Evolutionary conservation across 192 early-diverging fungal species (phyloP), one percentile per base, ranked within the genome.

Genomic region (Coemansia sp.): DNA sequence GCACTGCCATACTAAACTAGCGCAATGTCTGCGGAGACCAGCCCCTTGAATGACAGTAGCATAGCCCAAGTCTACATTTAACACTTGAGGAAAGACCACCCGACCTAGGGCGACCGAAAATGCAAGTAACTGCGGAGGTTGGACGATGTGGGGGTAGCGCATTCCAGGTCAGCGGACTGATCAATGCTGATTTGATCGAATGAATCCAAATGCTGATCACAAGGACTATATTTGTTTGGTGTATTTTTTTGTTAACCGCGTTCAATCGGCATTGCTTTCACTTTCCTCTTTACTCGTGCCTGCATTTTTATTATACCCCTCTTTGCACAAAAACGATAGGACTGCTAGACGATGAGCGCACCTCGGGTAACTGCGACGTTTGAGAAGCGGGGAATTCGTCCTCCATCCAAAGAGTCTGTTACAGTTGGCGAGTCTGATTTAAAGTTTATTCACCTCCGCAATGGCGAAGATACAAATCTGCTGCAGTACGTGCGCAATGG

Each of bases 391-490:
- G 82, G 82, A 54, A 75, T 84, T 51, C 68, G 68, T 33, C 82
- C 82, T 27, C 82, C 82, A 51, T 57, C 76, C 4, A 49, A 67
- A 34, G 74, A 74, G 8, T 70, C 77, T 3, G 82, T 76, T 18
- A 84, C 82, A 1, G 77, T 84, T 11, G 82, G 82, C 73, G 82
- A 84, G 41, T 29, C 77, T 10, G 82, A 84, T 67, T 71, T 84
- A 44, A 74, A 73, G 41, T 74, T 76, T 71, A 68, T 86, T 16
- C 73, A 78, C 60, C 71, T 86, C 36, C 69, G 60, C 55, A 42
- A 63, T 47, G 77, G 76, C 15, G 52, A 82, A 9, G 84, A 86
- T 62, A 27, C 71, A 10, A 67, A 66, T 5, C 46, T 81, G 20
- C 61, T 86, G 36, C 73, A 74, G 59, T 86, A 86, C 42, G 76